Conservation (phyloP, 495 filamentous ascomycete species). For the Cercophora samala region DNA sequence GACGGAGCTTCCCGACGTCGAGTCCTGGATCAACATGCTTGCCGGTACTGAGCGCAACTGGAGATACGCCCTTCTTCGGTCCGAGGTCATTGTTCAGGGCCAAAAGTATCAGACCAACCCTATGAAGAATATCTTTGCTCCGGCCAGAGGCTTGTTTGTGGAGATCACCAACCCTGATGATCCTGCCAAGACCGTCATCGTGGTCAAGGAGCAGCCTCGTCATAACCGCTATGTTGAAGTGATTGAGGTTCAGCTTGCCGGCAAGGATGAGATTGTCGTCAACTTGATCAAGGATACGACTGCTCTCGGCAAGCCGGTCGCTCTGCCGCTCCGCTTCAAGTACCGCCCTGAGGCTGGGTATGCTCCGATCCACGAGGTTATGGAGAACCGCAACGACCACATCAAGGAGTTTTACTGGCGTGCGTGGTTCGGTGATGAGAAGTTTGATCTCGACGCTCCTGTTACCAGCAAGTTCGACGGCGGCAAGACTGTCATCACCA, state of each 20-base stretch:
- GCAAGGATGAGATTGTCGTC: constrained; percentile 74
- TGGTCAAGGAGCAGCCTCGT: constrained; percentile 63
- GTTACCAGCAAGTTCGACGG: constrained; percentile 86
- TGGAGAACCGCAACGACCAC: constrained; percentile 88
- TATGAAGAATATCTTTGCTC: constrained; percentile 83
- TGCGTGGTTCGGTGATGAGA: constrained; percentile 90
- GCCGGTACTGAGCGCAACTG: constrained; percentile 84
- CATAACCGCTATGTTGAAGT: constrained; percentile 70
- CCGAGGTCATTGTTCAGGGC: constrained; percentile 90
- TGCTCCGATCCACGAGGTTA: constrained; percentile 91
- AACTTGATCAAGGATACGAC: constrained; percentile 89
- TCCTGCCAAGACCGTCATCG: constrained; percentile 72
- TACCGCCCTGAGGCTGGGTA: constrained; percentile 94
- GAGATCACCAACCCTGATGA: constrained; percentile 80
- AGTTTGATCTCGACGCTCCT: constrained; percentile 75
- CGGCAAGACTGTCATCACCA: constrained; percentile 78
- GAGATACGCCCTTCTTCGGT: constrained; percentile 96
- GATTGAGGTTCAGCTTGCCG: constrained; percentile 73
- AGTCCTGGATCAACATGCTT: constrained; percentile 82
- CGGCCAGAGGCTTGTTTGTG: constrained; percentile 78
- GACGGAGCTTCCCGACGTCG: constrained; percentile 67
- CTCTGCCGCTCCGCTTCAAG: constrained; percentile 78
- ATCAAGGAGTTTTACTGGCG: constrained; percentile 99
- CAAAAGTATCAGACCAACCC: constrained; percentile 97
- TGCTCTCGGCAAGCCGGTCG: constrained; percentile 69